These are phyloP conservation scores for Polyplosphaeria fusca DNA, from an alignment of 495 filamentous ascomycete genomes.

Conservation along the genomic window DNA sequence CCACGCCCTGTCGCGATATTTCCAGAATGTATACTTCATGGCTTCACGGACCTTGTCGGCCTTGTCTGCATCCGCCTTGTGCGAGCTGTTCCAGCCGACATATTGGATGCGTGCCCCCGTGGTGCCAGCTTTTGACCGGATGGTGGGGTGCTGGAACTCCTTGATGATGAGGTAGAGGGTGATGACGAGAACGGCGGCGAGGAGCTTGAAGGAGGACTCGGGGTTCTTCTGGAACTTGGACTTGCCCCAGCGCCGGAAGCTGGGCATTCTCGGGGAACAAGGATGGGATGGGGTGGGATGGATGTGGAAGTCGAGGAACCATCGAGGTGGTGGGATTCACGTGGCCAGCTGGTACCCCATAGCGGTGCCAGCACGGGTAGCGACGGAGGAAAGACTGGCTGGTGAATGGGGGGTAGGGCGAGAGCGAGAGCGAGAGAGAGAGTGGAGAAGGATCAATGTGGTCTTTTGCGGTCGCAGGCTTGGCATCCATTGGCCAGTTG, in stretches of 20 bases:
- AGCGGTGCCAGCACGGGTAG: neutral
- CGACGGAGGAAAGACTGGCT: neutral
- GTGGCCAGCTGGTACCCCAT: too few relatives aligned
- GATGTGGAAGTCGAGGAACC: too few relatives aligned
- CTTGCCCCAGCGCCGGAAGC: slow-evolving; percentile 35
- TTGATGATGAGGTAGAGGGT: slow-evolving; percentile 37
- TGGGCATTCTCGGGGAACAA: slow-evolving; percentile 23
- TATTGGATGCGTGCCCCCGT: slow-evolving; percentile 27
- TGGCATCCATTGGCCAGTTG: neutral
- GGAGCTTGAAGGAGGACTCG: slow-evolving; percentile 37
- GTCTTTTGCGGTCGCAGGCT: too few relatives aligned
- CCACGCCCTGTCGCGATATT: slow-evolving; percentile 36
- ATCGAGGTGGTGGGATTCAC: too few relatives aligned
- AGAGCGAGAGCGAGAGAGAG: too few relatives aligned
- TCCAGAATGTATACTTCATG: slow-evolving; percentile 38
- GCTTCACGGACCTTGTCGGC: slow-evolving; percentile 28
- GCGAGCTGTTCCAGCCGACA: slow-evolving; percentile 27
- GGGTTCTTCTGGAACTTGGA: slow-evolving; percentile 33
- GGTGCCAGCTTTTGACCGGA: slow-evolving; percentile 4
- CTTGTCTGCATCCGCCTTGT: slow-evolving; percentile 27
- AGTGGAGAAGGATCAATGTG: too few relatives aligned
- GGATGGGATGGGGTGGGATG: too few relatives aligned
- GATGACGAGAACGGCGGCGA: slow-evolving; percentile 36
- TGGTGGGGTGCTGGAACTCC: slow-evolving; percentile 25
- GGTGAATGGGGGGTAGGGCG: neutral